Base-by-base conservation (phyloP, 371 early-diverging fungal species). In the Rhizopus arrhizus region DNA sequence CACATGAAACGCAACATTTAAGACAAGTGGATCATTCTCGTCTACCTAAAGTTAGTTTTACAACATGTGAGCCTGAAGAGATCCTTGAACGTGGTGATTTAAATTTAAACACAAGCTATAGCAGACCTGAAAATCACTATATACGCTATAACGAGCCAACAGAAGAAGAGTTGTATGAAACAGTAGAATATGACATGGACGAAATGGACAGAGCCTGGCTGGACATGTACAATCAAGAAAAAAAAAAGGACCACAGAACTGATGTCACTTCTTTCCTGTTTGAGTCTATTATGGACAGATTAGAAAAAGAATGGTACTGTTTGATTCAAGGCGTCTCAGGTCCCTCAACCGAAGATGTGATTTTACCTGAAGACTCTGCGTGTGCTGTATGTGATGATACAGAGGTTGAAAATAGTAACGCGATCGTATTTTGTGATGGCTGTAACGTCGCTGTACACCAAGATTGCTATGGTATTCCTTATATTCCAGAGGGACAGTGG, bases 401-500 rank as follows among this genome's bases (percentile, higher is more conserved):
- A 12, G 98, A 98, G 77, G 89, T 91, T 64, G 97, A 97, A 73
- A 97, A 97, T 69, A 91, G 92, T 68, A 98, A 99, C 68, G 97
- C 95, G 0, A 98, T 99, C 54, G 98, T 99, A 1, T 98, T 96
- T 67, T 99, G 99, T 77, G 99, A 99, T 72, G 97, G 99, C 0
- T 99, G 99, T 74, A 96, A 99, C 72, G 70, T 99, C 38, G 98
- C 97, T 10, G 99, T 99, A 4, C 99, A 99, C 77, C 99, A 99
- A 82, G 97, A 96, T 68, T 99, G 99, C 72, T 99, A 99, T 73
- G 99, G 99, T n/a, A 91, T 99, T 31, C 99, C 99, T 7, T 97
- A 91, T 70, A 98, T 99, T 51, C 99, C 99, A 12, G 99, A 99
- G 78, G 99, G 99, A 10, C 96, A 94, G 72, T 99, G 98, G 98